Conservation (phyloP, 768 basidiomycete species). For the Tephrocybe sp. region DNA sequence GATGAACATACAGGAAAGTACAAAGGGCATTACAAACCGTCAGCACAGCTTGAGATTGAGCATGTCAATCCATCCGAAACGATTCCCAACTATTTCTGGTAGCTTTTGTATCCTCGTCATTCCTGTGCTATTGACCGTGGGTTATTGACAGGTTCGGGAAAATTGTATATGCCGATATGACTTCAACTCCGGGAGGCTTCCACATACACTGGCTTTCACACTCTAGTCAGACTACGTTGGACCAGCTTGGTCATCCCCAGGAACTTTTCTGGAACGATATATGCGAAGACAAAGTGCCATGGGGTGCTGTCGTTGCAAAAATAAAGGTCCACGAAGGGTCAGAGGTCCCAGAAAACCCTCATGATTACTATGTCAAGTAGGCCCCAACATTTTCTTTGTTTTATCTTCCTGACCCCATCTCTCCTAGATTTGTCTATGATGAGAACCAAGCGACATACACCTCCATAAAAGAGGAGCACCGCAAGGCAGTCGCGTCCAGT, state of each 20-base stretch:
- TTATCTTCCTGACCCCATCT: not conserved
- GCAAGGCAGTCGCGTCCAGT: slow-evolving; percentile 21
- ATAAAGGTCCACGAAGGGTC: slow-evolving; percentile 40
- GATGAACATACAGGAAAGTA: slow-evolving; percentile 26
- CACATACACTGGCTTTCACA: slow-evolving; percentile 82
- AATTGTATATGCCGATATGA: slow-evolving; percentile 52
- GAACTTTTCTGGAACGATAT: slow-evolving; percentile 64
- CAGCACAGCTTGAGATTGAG: slow-evolving; percentile 27
- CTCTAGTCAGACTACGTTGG: slow-evolving; percentile 57
- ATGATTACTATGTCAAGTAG: slow-evolving; percentile 62
- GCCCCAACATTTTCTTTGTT: slow-evolving; percentile 7
- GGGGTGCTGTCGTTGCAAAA: slow-evolving; percentile 47
- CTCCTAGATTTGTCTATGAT: slow-evolving; percentile 51
- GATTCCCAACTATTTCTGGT: slow-evolving; percentile 70
- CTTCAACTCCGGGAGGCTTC: slow-evolving; percentile 32
- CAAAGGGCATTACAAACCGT: slow-evolving; percentile 23
- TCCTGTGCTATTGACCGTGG: not conserved
- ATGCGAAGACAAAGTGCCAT: slow-evolving; percentile 46
- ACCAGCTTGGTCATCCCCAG: slow-evolving; percentile 58
- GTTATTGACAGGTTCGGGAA: slow-evolving; percentile 60
- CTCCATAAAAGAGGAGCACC: slow-evolving; percentile 32
- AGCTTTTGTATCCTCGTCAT: slow-evolving; percentile 1
- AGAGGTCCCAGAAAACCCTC: slow-evolving; percentile 24
- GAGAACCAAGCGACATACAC: slow-evolving; percentile 44
- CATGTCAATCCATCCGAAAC: slow-evolving; percentile 37